Evolutionary conservation across 495 filamentous ascomycete genomes (phyloP).

Genomic region (Cladorrhinum samala): DNA sequence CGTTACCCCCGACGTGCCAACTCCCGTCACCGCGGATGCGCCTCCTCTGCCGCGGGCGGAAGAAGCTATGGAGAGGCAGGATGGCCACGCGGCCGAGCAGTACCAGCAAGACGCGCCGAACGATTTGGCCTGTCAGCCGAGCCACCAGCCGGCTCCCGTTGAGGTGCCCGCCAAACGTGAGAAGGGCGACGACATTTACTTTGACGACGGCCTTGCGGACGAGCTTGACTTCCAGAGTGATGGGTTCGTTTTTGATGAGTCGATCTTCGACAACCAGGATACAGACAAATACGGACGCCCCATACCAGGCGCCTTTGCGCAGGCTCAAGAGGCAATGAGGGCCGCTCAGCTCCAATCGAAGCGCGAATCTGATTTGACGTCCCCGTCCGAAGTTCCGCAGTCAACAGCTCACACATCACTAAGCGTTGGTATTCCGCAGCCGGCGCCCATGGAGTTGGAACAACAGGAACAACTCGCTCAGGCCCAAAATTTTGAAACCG

Average conservation of each 20-base stretch:
- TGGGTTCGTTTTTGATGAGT: constrained; percentile 64
- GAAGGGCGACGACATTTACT: constrained; percentile 67
- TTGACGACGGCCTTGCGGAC: constrained; percentile 63
- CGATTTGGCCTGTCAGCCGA: constrained; percentile 1
- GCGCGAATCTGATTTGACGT: constrained; percentile 34
- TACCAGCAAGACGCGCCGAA: constrained; percentile 1
- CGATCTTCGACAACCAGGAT: constrained; percentile 66
- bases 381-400: constrained; percentile 36
- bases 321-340: constrained; percentile 33
- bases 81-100: constrained; percentile 29
- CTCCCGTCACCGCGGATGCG: constrained; percentile 10
- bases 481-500: constrained; percentile 16
- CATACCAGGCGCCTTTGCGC: constrained; percentile 42
- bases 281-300: constrained; percentile 51
- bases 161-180: constrained; percentile 5
- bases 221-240: constrained; percentile 45
- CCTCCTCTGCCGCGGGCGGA: constrained; percentile 3
- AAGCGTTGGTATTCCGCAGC: constrained; percentile 24
- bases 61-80: constrained; percentile 23
- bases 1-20: constrained; percentile 18
- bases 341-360: constrained; percentile 27
- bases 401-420: constrained; percentile 34
- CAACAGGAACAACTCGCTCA: constrained; percentile 6
- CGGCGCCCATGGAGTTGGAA: constrained; percentile 5
- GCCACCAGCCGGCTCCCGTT: constrained; percentile 16